These are phyloP conservation scores for Tuber umbilicatum DNA, from an alignment of 495 filamentous ascomycete genomes.

Conservation along the genomic window DNA sequence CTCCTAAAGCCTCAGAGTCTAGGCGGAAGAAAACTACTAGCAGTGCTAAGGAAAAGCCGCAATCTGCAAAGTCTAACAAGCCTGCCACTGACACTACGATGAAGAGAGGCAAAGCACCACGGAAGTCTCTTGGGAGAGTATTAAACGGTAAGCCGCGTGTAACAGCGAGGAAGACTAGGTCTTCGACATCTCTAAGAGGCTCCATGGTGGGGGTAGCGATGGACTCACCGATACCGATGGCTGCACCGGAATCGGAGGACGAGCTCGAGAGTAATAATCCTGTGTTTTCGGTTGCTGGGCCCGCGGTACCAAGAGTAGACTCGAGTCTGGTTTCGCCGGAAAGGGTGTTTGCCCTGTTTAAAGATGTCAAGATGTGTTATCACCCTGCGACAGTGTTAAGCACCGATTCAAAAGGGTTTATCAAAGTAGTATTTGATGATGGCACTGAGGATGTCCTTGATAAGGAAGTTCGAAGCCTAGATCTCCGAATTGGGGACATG, in stretches of 20 bases:
- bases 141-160: slow-evolving; percentile 7
- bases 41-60: not conserved
- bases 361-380: slow-evolving; percentile 33
- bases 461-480: slow-evolving; percentile 28
- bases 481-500: slow-evolving; percentile 31
- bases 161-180: slow-evolving; percentile 20
- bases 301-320: not conserved
- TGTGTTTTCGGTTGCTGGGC: slow-evolving; percentile 15
- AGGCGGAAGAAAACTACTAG: not conserved
- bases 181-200: slow-evolving; percentile 9
- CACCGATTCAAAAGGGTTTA: slow-evolving; percentile 3
- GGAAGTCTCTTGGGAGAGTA: not conserved
- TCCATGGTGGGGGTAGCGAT: not conserved
- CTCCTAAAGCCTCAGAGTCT: not conserved
- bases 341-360: slow-evolving; percentile 40
- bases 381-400: slow-evolving; percentile 36
- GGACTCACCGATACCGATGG: not conserved
- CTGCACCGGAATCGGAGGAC: slow-evolving; percentile 16
- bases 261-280: slow-evolving; percentile 31
- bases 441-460: slow-evolving; percentile 29
- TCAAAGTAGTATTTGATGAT: slow-evolving; percentile 38
- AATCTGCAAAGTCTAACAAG: not conserved
- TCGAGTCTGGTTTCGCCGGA: slow-evolving; percentile 8
- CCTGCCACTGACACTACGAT: not conserved
- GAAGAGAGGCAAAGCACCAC: not conserved